Conservation (phyloP, 495 filamentous ascomycete species). For the Talaromyces wortmannii region DNA sequence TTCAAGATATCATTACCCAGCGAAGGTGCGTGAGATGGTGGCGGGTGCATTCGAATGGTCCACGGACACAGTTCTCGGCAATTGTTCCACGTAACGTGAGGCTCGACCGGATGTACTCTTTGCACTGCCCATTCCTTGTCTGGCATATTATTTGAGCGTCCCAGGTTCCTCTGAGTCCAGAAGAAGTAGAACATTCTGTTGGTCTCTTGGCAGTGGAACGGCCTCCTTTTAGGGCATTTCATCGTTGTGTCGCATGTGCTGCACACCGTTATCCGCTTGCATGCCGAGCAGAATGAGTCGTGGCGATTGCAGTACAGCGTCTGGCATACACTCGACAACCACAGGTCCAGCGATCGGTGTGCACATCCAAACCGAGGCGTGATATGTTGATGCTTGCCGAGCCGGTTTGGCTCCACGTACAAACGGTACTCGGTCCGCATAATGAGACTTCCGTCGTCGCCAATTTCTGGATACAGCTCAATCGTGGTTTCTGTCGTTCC, state of each 20-base stretch:
- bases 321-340: constrained; percentile 38
- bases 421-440: constrained; percentile 37
- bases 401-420: constrained; percentile 26
- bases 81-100: constrained; percentile 27
- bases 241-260: constrained; percentile 29
- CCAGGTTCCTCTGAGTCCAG: constrained; percentile 33
- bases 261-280: constrained; percentile 34
- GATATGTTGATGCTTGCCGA: constrained; percentile 36
- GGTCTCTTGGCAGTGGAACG: constrained; percentile 15
- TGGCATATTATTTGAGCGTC: constrained; percentile 18
- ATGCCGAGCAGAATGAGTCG: constrained; percentile 30
- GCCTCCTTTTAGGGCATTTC: constrained; percentile 31
- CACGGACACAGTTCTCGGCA: constrained; percentile 39
- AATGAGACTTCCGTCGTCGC: constrained; percentile 22
- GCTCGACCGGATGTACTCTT: constrained; percentile 35
- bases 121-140: constrained; percentile 28
- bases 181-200: constrained; percentile 30
- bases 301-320: constrained; percentile 32
- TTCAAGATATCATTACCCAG: constrained; percentile 30
- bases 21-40: constrained; percentile 24
- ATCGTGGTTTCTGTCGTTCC: constrained; percentile 30
- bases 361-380: constrained; percentile 40
- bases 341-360: constrained; percentile 38
- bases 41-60: constrained; percentile 36
- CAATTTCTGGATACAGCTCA: constrained; percentile 31